Evolutionary conservation across 176 grass and related monocot genomes (phyloP).

Genomic region (Musa beccarii): DNA sequence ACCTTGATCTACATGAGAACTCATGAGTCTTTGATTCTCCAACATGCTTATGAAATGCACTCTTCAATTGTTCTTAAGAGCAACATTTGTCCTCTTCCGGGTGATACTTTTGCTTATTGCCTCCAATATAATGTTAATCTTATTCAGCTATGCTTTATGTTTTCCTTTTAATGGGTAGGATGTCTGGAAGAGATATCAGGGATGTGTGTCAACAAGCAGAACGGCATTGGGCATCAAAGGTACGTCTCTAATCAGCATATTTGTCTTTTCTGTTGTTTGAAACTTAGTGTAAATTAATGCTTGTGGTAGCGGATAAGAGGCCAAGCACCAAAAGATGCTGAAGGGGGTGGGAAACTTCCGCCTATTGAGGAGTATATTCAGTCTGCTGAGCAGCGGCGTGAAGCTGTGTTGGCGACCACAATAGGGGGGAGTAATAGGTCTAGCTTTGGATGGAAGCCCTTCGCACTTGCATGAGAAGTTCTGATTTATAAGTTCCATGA

Average conservation of each 20-base stretch:
- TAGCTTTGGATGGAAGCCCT: no score
- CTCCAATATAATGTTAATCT: no score
- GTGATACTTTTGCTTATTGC: no score
- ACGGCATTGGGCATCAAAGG: constrained; percentile 94
- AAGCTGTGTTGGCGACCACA: neutral
- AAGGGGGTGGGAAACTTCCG: neutral
- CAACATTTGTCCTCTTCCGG: no score
- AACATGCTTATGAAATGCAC: no score
- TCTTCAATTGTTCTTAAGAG: no score
- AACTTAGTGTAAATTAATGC: neutral
- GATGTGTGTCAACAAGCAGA: constrained; percentile 94
- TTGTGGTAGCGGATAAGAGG: neutral
- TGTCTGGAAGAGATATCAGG: constrained; percentile 92
- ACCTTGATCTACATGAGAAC: no score
- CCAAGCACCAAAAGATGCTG: neutral
- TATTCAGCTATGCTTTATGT: no score
- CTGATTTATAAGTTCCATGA: no score
- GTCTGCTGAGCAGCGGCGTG: constrained; percentile 5
- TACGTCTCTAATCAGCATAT: neutral
- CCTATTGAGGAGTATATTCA: neutral
- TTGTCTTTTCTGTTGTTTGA: neutral
- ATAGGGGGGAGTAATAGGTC: no score
- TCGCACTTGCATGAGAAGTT: no score
- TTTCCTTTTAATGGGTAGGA: constrained; percentile 28
- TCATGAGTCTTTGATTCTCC: no score